Conservation (phyloP, 2,329 filamentous ascomycete genomes). For the Lecanosticta acicola region DNA sequence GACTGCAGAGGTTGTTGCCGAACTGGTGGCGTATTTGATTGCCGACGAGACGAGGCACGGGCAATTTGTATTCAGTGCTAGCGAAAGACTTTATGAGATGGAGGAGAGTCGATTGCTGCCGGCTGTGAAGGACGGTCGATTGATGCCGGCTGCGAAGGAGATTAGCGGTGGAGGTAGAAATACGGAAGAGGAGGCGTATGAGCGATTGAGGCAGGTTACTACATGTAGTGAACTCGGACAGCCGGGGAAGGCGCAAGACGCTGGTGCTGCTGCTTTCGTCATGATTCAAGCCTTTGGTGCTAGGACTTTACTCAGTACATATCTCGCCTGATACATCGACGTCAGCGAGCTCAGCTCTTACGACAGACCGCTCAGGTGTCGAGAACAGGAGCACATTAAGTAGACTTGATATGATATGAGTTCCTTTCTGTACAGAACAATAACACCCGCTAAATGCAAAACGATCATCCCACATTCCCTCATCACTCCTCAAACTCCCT, state of each 20-base stretch:
- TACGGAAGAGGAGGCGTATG: background rate
- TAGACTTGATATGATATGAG: too few relatives aligned
- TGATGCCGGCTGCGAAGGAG: constrained; percentile 10
- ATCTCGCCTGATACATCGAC: too few relatives aligned
- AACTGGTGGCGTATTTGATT: constrained; percentile 47
- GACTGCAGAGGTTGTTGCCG: constrained; percentile 44
- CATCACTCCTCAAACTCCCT: background rate
- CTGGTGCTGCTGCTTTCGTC: background rate
- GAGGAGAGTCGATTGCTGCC: constrained; percentile 39
- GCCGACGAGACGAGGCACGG: constrained; percentile 45
- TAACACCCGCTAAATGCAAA: background rate
- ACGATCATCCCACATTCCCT: background rate
- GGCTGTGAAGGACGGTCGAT: constrained; percentile 13
- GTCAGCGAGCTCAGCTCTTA: too few relatives aligned
- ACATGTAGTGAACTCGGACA: background rate
- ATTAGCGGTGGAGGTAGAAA: background rate
- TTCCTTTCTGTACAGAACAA: background rate
- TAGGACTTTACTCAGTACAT: too few relatives aligned
- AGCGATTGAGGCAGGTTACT: background rate
- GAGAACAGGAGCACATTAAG: too few relatives aligned
- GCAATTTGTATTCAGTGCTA: constrained; percentile 48
- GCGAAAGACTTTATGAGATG: constrained; percentile 49
- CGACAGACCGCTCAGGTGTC: too few relatives aligned
- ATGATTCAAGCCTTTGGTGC: too few relatives aligned
- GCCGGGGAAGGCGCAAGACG: background rate